Base-by-base conservation (phyloP, 108 stramenopile genomes). In the Cafeteria roenbergensis region DNA sequence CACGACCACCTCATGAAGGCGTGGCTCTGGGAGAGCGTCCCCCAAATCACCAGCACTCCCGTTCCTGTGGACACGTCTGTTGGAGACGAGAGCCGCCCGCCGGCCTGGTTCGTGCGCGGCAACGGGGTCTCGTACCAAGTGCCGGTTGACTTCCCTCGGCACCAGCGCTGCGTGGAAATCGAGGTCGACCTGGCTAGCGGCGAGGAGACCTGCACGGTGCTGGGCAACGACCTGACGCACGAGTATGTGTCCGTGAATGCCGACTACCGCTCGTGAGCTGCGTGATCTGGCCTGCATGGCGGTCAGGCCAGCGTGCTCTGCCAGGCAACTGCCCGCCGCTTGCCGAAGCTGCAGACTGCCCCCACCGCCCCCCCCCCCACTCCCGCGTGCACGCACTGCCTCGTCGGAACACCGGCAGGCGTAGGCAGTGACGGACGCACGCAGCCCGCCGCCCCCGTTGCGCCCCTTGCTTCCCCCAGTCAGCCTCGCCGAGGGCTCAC, bases 211-310 rank as follows among this genome's bases (percentile, higher is more conserved):
- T 82, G 78, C 14, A 80, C 72, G 56, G 86, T 94, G 22, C 69
- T 87, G 48, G 95, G 95, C 50, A 88, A 88, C 71, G 95, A 94
- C 66, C 73, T 97, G 76, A 93, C 93, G 36, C 74, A 82, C 51
- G 92, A 92, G 73, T 97, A 97, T 63, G 90, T 97, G 51, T 76
- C 76, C 33, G 87, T 93, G 60, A 97, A 97, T 75, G 95, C 93
- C 28, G 95, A 94, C 66, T 97, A 97, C 69, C 84, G 95, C 34
- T 92, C 90, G 65, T 96, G 42, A 48, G n/a, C n/a, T n/a, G n/a
- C n/a, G n/a, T n/a, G n/a, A n/a, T n/a, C n/a, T n/a, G n/a, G n/a
- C n/a, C n/a, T n/a, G n/a, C n/a, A n/a, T n/a, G n/a, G n/a, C n/a
- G n/a, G n/a, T n/a, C n/a, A n/a, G n/a, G n/a, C n/a, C n/a, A n/a